phyloP scores from a whole-genome alignment of 176 grass and related monocot species.

The Thinopyrum elongatum region DNA sequence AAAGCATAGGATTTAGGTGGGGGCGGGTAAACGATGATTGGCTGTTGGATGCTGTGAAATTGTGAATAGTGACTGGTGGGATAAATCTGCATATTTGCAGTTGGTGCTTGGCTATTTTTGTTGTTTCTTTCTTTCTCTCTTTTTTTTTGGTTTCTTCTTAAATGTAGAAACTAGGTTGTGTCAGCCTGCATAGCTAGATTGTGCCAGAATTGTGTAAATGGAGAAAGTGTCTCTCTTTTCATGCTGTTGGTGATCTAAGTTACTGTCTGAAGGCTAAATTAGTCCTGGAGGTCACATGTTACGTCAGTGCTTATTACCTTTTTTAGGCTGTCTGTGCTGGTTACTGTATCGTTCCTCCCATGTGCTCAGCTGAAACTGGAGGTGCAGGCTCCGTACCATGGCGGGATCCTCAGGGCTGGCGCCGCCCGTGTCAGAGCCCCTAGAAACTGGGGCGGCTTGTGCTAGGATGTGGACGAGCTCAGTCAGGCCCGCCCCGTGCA shows the following conservation, averaged over 20 bases:
- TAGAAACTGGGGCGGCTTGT: neutral
- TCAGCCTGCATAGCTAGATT: neutral
- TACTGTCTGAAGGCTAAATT: neutral
- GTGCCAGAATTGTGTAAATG: slow-evolving; percentile 7
- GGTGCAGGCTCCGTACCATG: neutral
- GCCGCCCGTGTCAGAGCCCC: neutral
- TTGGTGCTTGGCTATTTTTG: neutral
- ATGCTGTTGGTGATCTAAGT: neutral
- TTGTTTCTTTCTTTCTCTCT: neutral
- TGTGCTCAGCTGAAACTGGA: neutral
- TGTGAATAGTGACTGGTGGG: slow-evolving; percentile 15
- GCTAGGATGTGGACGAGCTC: too few relatives aligned
- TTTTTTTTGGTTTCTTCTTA: neutral
- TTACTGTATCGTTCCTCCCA: neutral
- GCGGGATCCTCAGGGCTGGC: neutral
- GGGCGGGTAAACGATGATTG: neutral
- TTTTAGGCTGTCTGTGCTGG: too few relatives aligned
- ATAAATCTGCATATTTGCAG: slow-evolving; percentile 34
- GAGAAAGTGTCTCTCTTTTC: neutral
- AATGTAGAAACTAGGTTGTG: neutral
- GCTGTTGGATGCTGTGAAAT: slow-evolving; percentile 12
- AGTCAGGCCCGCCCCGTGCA: too few relatives aligned
- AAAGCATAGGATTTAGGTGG: slow-evolving; percentile 20
- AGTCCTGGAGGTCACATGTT: neutral
- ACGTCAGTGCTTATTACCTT: neutral